Evolutionary conservation across 2,329 filamentous ascomycete genomes (phyloP), one percentile per base, ranked within the genome.

Genomic region (Xylariaceae sp.): DNA sequence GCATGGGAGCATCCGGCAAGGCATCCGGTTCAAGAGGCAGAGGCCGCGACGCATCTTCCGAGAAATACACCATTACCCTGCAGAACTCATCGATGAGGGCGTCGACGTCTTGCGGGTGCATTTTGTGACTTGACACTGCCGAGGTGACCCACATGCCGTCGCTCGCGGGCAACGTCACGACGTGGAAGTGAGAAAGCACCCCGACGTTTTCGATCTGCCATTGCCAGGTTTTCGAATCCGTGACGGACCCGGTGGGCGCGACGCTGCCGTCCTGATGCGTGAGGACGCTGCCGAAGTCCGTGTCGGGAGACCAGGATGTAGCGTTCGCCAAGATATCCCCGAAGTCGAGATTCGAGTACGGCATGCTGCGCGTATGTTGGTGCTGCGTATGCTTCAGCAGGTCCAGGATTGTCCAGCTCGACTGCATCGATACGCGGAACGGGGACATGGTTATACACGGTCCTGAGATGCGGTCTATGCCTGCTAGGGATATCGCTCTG

Each of bases 391-490:
- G 47, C 18, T 46, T 40, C 4, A 57, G 10, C 2, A 57, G 51
- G 22, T 57, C 37, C 8, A 12, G 40, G 13, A 41, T 32, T 9
- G 15, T 45, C 40, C 39, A 51, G n/a, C 10, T 30, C 16, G 29
- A 7, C 34, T 34, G 30, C n/a, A 49, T 34, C 1, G 30, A 51
- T 32, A 52, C 55, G 10, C 55, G 48, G 37, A 54, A 46, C 15
- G 55, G 51, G n/a, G 51, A 51, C 13, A 43, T 32, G 5, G 47
- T 57, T 8, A 55, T 52, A n/a, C 51, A 57, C 5, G 55, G 47
- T 1, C 51, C 55, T 2, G 48, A 49, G 42, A 54, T 51, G 3
- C 2, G 5, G 1, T 57, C 51, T 0, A 22, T 5, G 4, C 48
- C 18, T 16, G 39, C 8, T 2, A 57, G n/a, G 0, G 44, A 32